Base-by-base conservation (phyloP, 345 rosid genomes). In the Boechera divaricarpa region DNA sequence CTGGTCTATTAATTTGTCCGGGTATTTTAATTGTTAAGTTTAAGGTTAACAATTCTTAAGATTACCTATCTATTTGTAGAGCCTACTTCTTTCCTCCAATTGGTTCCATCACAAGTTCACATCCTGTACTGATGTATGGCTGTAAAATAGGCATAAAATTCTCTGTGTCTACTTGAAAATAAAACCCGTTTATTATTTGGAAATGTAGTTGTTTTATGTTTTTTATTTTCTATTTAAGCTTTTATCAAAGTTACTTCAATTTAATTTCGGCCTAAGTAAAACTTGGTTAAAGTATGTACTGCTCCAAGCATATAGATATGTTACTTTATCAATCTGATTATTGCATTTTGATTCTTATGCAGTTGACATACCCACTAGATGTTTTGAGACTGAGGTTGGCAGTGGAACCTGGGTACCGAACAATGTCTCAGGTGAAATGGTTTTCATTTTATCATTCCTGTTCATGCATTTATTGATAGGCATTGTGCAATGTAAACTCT, bases 321-420 rank as follows among this genome's bases (percentile, higher is more conserved):
- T 12, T 12, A 54, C 28, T 6, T 21, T 28, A 44, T 44, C 67
- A 70, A 12, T 38, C 48, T 47, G 11, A 18, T 71, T 72, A 24
- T 57, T 73, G 63, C 10, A 35, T 69, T 71, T 59, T 26, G 52
- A 63, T 48, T 36, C 79, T 33, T 44, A 4, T 81, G 51, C 77
- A 95, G 99, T 73, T 91, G 72, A 92, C 99, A 58, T 95, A 95
- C 72, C 98, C 99, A 58, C 87, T 95, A 79, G 98, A 95, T 92
- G 98, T 95, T 68, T 82, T 95, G 65, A 88, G 98, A 70, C 49
- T 95, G 61, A 94, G 97, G 42, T 84, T 95, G 78, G 99, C 98
- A 42, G 97, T 95, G 36, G 99, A 95, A 83, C 91, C 98, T 28
- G 98, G 99, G 4, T 85, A 76, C 67, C 81, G 84, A 75, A 86